A percentile compares a stretch with the other conserved stretches of the same genome.
phyloP scores from a whole-genome alignment of 768 basidiomycete species.

The Termitomyces sp. region DNA sequence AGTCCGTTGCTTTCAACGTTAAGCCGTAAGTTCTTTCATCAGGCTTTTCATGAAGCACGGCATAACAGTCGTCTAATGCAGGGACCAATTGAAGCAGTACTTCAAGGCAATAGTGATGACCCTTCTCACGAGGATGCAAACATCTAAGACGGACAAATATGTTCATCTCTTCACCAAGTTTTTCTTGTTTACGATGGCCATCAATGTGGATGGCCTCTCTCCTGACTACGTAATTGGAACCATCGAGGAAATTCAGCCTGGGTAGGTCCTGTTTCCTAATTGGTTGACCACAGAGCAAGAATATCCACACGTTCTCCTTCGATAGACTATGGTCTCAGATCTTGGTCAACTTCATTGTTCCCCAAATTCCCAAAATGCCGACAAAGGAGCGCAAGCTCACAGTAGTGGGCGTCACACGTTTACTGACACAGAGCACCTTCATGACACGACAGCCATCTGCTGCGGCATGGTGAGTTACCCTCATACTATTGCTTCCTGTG shows the following conservation, averaged over 20 bases:
- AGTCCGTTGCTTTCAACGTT: constrained; percentile 68
- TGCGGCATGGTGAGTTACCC: constrained; percentile 55
- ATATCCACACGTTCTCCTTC: constrained; percentile 1
- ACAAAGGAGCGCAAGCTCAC: constrained; percentile 84
- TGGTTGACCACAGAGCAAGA: not conserved
- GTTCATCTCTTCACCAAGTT: constrained; percentile 81
- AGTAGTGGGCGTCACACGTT: constrained; percentile 72
- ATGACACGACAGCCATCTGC: constrained; percentile 68
- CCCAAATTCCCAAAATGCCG: constrained; percentile 78
- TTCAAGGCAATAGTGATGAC: constrained; percentile 74
- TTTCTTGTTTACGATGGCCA: constrained; percentile 69
- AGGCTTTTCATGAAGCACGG: not conserved
- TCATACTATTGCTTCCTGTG: not conserved
- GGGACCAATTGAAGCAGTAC: constrained; percentile 65
- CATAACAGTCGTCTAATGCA: constrained; percentile 23
- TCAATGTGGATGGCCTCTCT: constrained; percentile 68
- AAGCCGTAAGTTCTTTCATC: constrained; percentile 58
- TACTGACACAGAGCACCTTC: constrained; percentile 70
- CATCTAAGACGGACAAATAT: constrained; percentile 86
- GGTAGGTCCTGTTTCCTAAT: constrained; percentile 44
- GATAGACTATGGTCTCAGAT: constrained; percentile 74
- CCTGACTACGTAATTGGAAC: constrained; percentile 79
- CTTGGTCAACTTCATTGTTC: constrained; percentile 69
- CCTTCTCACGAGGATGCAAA: constrained; percentile 81
- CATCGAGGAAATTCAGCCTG: constrained; percentile 81